Percentiles rank a stretch among this genome's conserved stretches.
Conservation (phyloP, 2,329 filamentous ascomycete genomes). For the Curvularia sp. region DNA sequence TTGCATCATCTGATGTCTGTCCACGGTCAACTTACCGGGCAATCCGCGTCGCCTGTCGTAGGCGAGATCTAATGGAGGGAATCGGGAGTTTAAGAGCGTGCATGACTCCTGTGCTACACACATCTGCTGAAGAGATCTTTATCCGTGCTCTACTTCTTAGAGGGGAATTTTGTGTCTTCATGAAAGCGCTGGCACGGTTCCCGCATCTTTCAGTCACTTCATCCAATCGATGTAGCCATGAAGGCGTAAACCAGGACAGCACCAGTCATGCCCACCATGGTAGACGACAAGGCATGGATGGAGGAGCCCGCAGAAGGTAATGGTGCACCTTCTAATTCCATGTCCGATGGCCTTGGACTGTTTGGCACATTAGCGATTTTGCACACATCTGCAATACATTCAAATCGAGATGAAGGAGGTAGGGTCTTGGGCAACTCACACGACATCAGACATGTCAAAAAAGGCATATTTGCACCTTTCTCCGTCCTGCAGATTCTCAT, state of each 20-base stretch:
- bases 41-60: neutral
- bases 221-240: slow-evolving; percentile 25
- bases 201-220: slow-evolving; percentile 1
- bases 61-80: neutral
- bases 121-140: neutral
- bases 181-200: neutral
- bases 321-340: slow-evolving; percentile 30
- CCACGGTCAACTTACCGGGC: neutral
- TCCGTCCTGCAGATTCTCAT: slow-evolving; percentile 45
- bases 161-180: neutral
- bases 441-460: slow-evolving; percentile 40
- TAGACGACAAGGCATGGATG: slow-evolving; percentile 5
- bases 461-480: slow-evolving; percentile 39
- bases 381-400: neutral
- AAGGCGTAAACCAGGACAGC: slow-evolving; percentile 15
- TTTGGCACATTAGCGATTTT: slow-evolving; percentile 5
- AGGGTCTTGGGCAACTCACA: slow-evolving; percentile 27
- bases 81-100: neutral
- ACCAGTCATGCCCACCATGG: slow-evolving; percentile 9
- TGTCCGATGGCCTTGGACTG: slow-evolving; percentile 21
- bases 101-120: neutral
- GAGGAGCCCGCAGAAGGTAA: slow-evolving; percentile 31
- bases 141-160: neutral
- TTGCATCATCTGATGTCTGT: neutral
- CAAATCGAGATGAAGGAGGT: neutral